Conservation (phyloP, 257 asterid species). For the Solanum habrochaites region DNA sequence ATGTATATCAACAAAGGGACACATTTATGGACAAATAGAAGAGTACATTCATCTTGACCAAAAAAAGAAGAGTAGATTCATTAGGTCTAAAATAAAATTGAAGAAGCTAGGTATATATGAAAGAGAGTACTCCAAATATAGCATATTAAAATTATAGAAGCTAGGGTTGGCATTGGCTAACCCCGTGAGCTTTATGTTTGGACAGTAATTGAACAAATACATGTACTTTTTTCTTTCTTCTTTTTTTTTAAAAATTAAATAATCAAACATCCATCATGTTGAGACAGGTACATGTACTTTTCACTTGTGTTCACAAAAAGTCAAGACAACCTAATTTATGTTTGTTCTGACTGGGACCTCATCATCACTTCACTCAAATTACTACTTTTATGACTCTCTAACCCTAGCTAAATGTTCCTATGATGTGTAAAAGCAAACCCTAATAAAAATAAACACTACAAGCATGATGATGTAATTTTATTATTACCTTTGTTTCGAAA, state of each 20-base stretch:
- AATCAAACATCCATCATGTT: too few relatives aligned
- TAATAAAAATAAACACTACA: not conserved
- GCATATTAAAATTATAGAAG: not conserved
- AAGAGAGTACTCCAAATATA: not conserved
- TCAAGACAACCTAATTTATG: conserved; percentile 11
- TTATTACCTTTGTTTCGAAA: too few relatives aligned
- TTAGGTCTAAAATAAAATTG: not conserved
- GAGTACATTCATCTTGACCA: not conserved
- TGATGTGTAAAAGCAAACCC: not conserved
- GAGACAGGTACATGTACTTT: conserved; percentile 14
- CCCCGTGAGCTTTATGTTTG: conserved; percentile 29
- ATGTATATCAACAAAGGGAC: not conserved
- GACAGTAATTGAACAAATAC: not conserved
- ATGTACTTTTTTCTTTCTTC: conserved; percentile 10
- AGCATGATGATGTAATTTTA: not conserved
- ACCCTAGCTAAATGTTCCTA: not conserved
- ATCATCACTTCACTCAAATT: not conserved
- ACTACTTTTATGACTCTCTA: not conserved
- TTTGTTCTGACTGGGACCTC: conserved; percentile 6
- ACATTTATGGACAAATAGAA: not conserved
- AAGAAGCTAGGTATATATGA: not conserved
- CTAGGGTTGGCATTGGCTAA: not conserved
- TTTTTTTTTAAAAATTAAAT: rapidly evolving
- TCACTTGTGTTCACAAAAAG: conserved; percentile 26
- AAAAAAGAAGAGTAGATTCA: not conserved